Conservation (phyloP, 441 rosid genomes). For the Oxalis stricta region DNA sequence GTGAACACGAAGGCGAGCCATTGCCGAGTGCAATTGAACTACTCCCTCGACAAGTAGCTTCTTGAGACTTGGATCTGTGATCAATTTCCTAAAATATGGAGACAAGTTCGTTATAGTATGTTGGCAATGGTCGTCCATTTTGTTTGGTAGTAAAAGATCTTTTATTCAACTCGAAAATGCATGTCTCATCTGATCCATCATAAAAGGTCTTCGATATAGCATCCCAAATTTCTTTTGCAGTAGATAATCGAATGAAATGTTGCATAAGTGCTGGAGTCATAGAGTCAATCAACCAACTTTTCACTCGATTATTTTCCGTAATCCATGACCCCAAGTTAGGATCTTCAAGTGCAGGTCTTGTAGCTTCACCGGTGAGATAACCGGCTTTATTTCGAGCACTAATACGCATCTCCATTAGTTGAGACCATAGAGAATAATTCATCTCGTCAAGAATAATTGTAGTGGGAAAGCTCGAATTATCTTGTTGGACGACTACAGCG, state of each 20-base stretch:
- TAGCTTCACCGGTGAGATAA: not conserved
- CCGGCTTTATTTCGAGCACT: not conserved
- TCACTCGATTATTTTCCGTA: constrained; percentile 1
- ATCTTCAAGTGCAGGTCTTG: not conserved
- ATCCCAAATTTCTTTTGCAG: not conserved
- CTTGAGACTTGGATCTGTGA: not conserved
- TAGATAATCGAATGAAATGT: not conserved
- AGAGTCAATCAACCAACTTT: not conserved
- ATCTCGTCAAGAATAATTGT: not conserved
- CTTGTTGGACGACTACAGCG: too few species aligned
- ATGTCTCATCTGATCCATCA: constrained; percentile 3
- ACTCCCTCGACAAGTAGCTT: not conserved
- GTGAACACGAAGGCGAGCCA: constrained; percentile 6
- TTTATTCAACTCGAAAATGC: constrained; percentile 2
- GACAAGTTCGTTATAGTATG: constrained; percentile 7
- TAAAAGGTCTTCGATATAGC: constrained; percentile 2
- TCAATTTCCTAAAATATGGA: constrained; percentile 6
- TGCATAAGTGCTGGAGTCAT: constrained; percentile 2
- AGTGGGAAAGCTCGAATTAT: not conserved
- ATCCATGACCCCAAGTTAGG: not conserved
- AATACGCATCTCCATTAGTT: constrained; percentile 1
- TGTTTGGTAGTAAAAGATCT: not conserved
- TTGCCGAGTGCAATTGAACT: not conserved
- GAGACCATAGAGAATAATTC: constrained; percentile 3
- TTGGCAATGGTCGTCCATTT: not conserved